phyloP scores from a whole-genome alignment of 2,329 filamentous ascomycete species.

The Xylaria sp. region DNA sequence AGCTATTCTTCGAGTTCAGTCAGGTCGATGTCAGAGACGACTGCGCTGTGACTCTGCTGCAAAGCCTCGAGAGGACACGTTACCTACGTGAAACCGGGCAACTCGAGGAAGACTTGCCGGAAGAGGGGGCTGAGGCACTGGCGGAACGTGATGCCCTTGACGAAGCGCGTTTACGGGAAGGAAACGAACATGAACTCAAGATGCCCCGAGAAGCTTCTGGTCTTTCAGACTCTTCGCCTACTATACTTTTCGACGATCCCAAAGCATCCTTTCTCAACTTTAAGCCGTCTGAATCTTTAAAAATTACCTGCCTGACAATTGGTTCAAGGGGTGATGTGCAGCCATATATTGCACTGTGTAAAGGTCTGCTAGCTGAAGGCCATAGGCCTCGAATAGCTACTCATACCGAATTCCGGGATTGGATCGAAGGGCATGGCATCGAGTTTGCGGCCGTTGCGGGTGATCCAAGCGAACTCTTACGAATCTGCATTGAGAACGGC shows the following conservation, averaged over 20 bases:
- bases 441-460: conserved; percentile 90
- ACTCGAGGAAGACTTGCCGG: conserved; percentile 74
- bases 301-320: conserved; percentile 93
- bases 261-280: conserved; percentile 90
- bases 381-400: conserved; percentile 90
- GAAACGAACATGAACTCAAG: conserved; percentile 62
- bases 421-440: conserved; percentile 93
- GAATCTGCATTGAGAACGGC: conserved; percentile 94
- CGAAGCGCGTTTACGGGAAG: conserved; percentile 72
- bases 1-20: conserved; percentile 95
- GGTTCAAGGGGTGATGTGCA: conserved; percentile 96
- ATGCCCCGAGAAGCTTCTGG: conserved; percentile 60
- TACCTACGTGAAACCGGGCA: conserved; percentile 77
- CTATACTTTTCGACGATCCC: conserved; percentile 89
- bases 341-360: conserved; percentile 96
- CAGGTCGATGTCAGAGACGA: conserved; percentile 84
- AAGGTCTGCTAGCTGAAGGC: conserved; percentile 86
- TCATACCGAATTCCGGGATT: conserved; percentile 87
- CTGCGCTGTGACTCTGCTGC: conserved; percentile 83
- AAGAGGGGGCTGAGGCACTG: conserved; percentile 78
- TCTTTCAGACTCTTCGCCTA: conserved; percentile 68
- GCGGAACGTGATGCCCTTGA: conserved; percentile 85
- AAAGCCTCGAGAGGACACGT: conserved; percentile 77
- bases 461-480: conserved; percentile 94
- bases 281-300: conserved; percentile 82